A percentile compares a stretch with the other conserved stretches of the same genome.
phyloP scores from a whole-genome alignment of 768 basidiomycete genomes.

The Termitomyces sp. region DNA sequence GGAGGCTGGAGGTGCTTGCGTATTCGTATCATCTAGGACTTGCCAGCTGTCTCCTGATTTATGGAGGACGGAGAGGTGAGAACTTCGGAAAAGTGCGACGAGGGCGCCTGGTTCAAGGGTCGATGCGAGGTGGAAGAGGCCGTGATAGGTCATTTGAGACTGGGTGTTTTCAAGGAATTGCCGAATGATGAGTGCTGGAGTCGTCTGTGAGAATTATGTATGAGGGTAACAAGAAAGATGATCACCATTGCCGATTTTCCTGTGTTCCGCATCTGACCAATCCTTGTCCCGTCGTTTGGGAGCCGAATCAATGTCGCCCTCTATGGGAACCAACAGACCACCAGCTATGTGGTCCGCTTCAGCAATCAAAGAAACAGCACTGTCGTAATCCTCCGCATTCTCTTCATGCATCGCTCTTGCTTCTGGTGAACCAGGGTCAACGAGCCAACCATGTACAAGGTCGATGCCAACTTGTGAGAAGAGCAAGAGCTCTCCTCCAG shows the following conservation, averaged over 20 bases:
- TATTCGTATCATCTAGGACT: slow-evolving; percentile 5
- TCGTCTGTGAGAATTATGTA: background rate
- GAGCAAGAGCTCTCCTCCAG: slow-evolving; percentile 75
- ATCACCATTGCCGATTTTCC: slow-evolving; percentile 70
- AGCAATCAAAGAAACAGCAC: slow-evolving; percentile 66
- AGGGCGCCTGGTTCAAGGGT: slow-evolving; percentile 46
- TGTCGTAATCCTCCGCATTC: slow-evolving; percentile 64
- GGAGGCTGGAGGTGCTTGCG: background rate
- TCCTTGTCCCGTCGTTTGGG: slow-evolving; percentile 15
- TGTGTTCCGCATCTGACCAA: slow-evolving; percentile 49
- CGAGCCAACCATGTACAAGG: slow-evolving; percentile 88
- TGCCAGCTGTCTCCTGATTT: slow-evolving; percentile 30
- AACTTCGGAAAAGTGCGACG: slow-evolving; percentile 90
- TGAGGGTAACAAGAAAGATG: background rate
- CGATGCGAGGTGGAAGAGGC: slow-evolving; percentile 74
- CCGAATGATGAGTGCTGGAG: slow-evolving; percentile 59
- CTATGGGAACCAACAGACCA: slow-evolving; percentile 49
- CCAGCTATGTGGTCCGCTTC: slow-evolving; percentile 73
- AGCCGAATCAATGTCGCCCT: slow-evolving; percentile 17
- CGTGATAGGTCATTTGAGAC: slow-evolving; percentile 86
- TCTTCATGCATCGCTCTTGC: slow-evolving; percentile 38
- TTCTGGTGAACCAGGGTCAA: slow-evolving; percentile 64
- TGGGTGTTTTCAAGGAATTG: slow-evolving; percentile 64
- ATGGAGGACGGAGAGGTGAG: slow-evolving; percentile 85
- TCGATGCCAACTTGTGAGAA: slow-evolving; percentile 79